Evolutionary conservation across 805 yeast genomes (phyloP).

Genomic region (Nakazawaea populi): DNA sequence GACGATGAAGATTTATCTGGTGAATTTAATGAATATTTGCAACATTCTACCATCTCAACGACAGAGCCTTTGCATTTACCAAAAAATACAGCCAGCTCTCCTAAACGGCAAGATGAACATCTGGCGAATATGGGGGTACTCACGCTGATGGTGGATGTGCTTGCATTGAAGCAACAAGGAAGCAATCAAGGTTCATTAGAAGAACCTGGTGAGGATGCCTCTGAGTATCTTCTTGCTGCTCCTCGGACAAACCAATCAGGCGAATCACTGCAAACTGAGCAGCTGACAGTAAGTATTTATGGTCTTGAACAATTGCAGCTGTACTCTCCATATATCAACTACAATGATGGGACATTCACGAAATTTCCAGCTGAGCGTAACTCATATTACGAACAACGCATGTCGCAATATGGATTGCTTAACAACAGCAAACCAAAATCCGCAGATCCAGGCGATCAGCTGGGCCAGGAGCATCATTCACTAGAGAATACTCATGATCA

Average conservation of each 20-base stretch:
- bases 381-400: not conserved
- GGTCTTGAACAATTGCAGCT: conserved; percentile 10
- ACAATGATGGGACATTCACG: conserved; percentile 7
- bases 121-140: not conserved
- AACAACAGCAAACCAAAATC: no score
- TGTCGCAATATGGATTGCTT: not conserved
- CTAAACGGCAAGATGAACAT: no score
- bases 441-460: no score
- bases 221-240: not conserved
- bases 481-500: not conserved
- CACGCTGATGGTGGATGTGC: conserved; percentile 2
- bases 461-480: not conserved
- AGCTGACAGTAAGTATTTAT: conserved; percentile 4
- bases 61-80: conserved; percentile 3
- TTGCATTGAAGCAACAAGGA: not conserved
- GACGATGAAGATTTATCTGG: conserved; percentile 4
- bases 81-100: no score
- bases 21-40: conserved; percentile 4
- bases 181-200: not conserved
- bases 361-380: conserved; percentile 3
- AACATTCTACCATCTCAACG: conserved; percentile 4
- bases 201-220: not conserved
- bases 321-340: conserved; percentile 9
- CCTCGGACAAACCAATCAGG: not conserved
- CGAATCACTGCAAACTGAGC: not conserved